Evolutionary conservation across 495 filamentous ascomycete genomes (phyloP).

Genomic region (Poronia punctata): DNA sequence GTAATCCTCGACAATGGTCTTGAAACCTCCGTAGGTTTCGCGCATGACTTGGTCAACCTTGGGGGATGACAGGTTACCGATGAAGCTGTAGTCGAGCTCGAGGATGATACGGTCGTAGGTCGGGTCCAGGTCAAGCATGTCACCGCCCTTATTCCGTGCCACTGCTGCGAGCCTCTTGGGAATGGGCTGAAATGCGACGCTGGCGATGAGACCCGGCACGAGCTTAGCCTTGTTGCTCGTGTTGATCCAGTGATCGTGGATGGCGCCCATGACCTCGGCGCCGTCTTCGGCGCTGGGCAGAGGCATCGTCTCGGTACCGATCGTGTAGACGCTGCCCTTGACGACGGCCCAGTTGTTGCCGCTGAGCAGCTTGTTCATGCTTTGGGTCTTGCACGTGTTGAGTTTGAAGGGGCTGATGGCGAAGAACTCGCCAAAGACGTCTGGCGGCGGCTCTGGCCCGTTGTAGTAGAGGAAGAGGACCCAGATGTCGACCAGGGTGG

Average conservation of each 20-base stretch:
- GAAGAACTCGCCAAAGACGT: conserved; percentile 51
- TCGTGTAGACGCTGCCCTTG: conserved; percentile 43
- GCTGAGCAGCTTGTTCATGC: conserved; percentile 44
- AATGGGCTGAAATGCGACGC: conserved; percentile 52
- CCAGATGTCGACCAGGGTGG: conserved; percentile 44
- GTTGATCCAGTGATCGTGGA: conserved; percentile 49
- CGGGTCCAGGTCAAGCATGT: conserved; percentile 46
- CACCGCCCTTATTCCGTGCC: conserved; percentile 43
- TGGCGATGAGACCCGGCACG: conserved; percentile 42
- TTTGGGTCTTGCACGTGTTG: conserved; percentile 45
- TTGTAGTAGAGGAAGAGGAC: conserved; percentile 60
- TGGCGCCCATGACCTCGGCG: conserved; percentile 36
- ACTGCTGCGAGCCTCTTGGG: conserved; percentile 41
- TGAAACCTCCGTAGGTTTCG: conserved; percentile 34
- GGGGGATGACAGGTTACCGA: conserved; percentile 33
- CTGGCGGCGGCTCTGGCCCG: conserved; percentile 46
- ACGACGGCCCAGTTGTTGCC: conserved; percentile 33
- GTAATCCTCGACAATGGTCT: conserved; percentile 30
- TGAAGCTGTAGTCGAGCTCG: conserved; percentile 51
- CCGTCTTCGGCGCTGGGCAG: conserved; percentile 32
- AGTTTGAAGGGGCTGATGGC: conserved; percentile 37
- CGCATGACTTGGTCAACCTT: conserved; percentile 45
- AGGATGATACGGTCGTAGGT: conserved; percentile 49
- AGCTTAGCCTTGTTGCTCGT: conserved; percentile 30
- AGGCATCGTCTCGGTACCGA: conserved; percentile 52